A percentile compares a stretch with the other conserved stretches of the same genome.
Evolutionary conservation across 805 yeast species (phyloP).

Genomic region (Yarrowia divulgata): DNA sequence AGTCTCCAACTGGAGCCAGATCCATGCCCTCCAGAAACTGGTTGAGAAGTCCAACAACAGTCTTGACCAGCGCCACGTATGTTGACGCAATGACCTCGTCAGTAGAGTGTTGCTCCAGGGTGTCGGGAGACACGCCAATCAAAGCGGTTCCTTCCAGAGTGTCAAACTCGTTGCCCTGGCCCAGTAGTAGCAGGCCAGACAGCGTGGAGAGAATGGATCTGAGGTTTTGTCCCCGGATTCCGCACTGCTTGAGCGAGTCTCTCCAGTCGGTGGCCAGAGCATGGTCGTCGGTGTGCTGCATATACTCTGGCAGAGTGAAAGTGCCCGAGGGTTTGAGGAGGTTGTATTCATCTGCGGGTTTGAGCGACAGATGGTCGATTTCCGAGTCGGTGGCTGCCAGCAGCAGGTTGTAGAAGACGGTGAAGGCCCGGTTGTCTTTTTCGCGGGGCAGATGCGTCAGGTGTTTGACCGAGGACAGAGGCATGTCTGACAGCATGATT

Average conservation of each 20-base stretch:
- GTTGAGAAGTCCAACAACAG: constrained; percentile 51
- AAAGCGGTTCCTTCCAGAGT: constrained; percentile 54
- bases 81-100: constrained; percentile 50
- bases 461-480: constrained; percentile 49
- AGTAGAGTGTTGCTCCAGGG: constrained; percentile 45
- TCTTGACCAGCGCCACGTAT: constrained; percentile 49
- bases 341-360: constrained; percentile 46
- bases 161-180: constrained; percentile 49
- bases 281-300: constrained; percentile 51
- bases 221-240: constrained; percentile 49
- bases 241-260: constrained; percentile 50
- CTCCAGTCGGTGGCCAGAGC: constrained; percentile 55
- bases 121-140: constrained; percentile 51
- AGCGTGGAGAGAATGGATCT: constrained; percentile 50
- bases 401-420: constrained; percentile 52
- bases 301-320: constrained; percentile 50
- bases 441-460: constrained; percentile 47
- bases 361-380: constrained; percentile 48
- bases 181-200: constrained; percentile 53
- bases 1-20: constrained; percentile 40
- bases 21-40: constrained; percentile 49
- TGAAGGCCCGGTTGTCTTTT: constrained; percentile 48
- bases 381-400: constrained; percentile 48
- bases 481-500: constrained; percentile 46
- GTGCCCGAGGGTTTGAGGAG: constrained; percentile 48